Conservation (phyloP, 257 asterid species). For the Euphrasia confusa region DNA sequence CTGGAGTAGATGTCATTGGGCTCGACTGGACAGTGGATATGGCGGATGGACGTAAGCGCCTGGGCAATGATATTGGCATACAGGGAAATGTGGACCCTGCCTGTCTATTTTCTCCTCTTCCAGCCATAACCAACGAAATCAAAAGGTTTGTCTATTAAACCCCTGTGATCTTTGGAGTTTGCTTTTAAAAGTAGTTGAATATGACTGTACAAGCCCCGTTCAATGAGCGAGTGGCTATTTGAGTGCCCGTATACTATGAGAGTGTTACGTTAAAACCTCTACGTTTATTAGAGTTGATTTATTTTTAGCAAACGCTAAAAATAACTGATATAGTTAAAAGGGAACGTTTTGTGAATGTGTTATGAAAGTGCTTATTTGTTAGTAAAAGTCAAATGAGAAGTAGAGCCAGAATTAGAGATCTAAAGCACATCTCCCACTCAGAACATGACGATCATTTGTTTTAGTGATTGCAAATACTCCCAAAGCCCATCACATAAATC, state of each 20-base stretch:
- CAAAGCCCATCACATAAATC: background rate
- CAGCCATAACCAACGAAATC: constrained; percentile 69
- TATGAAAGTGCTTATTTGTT: background rate
- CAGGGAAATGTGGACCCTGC: constrained; percentile 98
- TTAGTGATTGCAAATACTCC: background rate
- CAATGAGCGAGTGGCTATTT: background rate
- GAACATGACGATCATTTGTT: background rate
- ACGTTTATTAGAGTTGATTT: background rate
- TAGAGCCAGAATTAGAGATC: background rate
- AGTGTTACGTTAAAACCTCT: background rate
- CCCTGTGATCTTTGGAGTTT: background rate
- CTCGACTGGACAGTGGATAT: constrained; percentile 97
- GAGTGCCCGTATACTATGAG: background rate
- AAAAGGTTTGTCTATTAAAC: constrained; percentile 44
- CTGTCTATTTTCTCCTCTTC: constrained; percentile 70
- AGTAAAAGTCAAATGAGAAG: background rate
- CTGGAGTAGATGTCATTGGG: constrained; percentile 94
- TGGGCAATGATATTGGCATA: constrained; percentile 66
- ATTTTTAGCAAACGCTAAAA: background rate
- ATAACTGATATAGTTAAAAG: background rate
- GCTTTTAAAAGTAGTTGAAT: constrained; percentile 4
- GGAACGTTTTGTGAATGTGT: background rate
- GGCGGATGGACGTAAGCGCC: constrained; percentile 79
- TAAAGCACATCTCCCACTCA: background rate
- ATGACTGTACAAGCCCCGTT: background rate